These are phyloP conservation scores for Colletotrichum chlorophyti DNA, from an alignment of 2,329 filamentous ascomycete genomes.

Conservation along the genomic window DNA sequence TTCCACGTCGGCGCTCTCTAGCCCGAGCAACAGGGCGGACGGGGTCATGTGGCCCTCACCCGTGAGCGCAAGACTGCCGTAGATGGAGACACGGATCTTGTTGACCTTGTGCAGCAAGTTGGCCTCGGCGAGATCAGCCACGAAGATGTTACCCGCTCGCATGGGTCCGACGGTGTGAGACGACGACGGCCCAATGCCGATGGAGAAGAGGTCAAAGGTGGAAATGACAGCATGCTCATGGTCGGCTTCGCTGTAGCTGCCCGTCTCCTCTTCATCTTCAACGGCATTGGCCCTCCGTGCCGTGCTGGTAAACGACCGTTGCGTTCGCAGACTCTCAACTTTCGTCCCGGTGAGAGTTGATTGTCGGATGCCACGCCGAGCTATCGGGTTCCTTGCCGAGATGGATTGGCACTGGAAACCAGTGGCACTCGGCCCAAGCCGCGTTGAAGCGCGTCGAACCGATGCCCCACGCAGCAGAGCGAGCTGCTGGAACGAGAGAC, in stretches of 20 bases:
- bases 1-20: slow-evolving; percentile 56
- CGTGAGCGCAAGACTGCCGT: slow-evolving; percentile 57
- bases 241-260: slow-evolving; percentile 55
- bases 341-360: background rate
- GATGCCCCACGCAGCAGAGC: slow-evolving; percentile 23
- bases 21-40: slow-evolving; percentile 54
- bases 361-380: background rate
- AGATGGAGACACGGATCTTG: slow-evolving; percentile 55
- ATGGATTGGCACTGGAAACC: background rate
- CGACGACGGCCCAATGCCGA: slow-evolving; percentile 58
- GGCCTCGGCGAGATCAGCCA: slow-evolving; percentile 53
- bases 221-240: slow-evolving; percentile 60
- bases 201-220: slow-evolving; percentile 58
- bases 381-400: slow-evolving; percentile 3
- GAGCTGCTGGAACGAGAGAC: slow-evolving; percentile 21
- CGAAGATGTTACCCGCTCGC: slow-evolving; percentile 59
- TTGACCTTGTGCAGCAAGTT: slow-evolving; percentile 51
- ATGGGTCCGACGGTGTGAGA: slow-evolving; percentile 60
- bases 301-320: slow-evolving; percentile 16
- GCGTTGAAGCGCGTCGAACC: slow-evolving; percentile 26
- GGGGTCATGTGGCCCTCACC: slow-evolving; percentile 61
- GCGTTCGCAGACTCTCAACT: background rate
- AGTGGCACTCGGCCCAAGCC: background rate
- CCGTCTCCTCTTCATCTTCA: slow-evolving; percentile 41
- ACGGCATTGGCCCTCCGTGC: slow-evolving; percentile 21